These are phyloP conservation scores for Pleurotus salmoneostramineus DNA, from an alignment of 768 basidiomycete genomes.

Conservation along the genomic window DNA sequence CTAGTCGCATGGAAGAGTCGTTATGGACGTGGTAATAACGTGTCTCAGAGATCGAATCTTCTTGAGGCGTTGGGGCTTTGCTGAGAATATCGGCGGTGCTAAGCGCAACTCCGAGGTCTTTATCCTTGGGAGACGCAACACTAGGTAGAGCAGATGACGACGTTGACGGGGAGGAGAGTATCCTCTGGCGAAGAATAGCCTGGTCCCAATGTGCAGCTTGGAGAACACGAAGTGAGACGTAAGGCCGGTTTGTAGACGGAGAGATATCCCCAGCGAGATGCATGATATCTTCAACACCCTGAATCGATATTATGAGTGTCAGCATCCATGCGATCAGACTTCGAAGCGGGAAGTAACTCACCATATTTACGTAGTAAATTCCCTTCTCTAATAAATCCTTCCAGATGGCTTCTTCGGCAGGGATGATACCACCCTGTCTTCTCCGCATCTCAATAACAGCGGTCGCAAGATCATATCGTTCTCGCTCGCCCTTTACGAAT, in stretches of 20 bases:
- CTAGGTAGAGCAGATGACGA: conserved; percentile 18
- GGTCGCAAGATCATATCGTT: conserved; percentile 76
- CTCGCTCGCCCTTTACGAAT: conserved; percentile 75
- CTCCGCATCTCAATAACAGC: conserved; percentile 68
- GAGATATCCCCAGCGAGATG: conserved; percentile 72
- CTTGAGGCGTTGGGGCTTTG: conserved; percentile 15
- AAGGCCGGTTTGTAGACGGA: conserved; percentile 62
- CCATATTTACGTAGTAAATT: conserved; percentile 88
- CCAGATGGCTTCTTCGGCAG: conserved; percentile 71
- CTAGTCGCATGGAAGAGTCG: conserved; percentile 73
- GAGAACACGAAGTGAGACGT: conserved; percentile 61
- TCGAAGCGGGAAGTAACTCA: conserved; percentile 23
- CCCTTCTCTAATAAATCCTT: conserved; percentile 65
- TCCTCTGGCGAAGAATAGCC: conserved; percentile 58
- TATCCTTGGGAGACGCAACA: conserved; percentile 50
- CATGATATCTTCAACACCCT: conserved; percentile 81
- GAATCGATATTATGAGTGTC: neutral
- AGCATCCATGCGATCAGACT: too few relatives aligned
- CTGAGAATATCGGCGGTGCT: conserved; percentile 49
- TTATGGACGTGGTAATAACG: conserved; percentile 60
- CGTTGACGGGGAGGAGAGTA: conserved; percentile 43
- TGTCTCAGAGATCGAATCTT: conserved; percentile 20
- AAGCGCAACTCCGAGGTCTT: conserved; percentile 47
- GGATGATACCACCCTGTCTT: conserved; percentile 45
- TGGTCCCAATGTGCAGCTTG: conserved; percentile 82